A percentile compares a stretch with the other conserved stretches of the same genome.
Evolutionary conservation across 495 filamentous ascomycete species (phyloP).

Genomic region (Amniculicola lignicola): DNA sequence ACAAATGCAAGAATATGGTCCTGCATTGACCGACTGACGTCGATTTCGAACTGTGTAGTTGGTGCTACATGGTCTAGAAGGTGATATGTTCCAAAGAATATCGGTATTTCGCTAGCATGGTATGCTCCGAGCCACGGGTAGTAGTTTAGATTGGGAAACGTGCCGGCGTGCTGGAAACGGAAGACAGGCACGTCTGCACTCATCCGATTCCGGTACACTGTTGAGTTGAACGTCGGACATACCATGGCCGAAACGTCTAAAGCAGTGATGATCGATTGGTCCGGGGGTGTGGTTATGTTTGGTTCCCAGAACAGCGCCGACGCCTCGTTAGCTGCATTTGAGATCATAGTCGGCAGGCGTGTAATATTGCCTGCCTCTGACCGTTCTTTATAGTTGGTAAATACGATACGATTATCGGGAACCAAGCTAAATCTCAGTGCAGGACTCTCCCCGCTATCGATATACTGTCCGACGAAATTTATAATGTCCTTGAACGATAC

Average conservation of each 20-base stretch:
- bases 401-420: conserved; percentile 32
- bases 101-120: conserved; percentile 48
- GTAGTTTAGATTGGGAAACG: conserved; percentile 47
- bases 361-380: conserved; percentile 33
- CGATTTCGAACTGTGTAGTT: conserved; percentile 40
- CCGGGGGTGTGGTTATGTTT: conserved; percentile 35
- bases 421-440: conserved; percentile 40
- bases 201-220: not conserved
- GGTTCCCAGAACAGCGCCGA: not conserved
- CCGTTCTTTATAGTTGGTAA: conserved; percentile 45
- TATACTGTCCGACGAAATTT: conserved; percentile 40
- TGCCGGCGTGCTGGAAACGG: conserved; percentile 53
- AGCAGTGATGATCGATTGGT: conserved; percentile 33
- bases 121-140: conserved; percentile 52
- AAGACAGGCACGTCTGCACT: conserved; percentile 31
- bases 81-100: conserved; percentile 44
- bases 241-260: conserved; percentile 19
- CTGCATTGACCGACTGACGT: conserved; percentile 46
- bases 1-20: conserved; percentile 47
- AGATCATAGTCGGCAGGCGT: conserved; percentile 8
- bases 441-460: not conserved
- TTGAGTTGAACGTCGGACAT: conserved; percentile 38
- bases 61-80: conserved; percentile 30
- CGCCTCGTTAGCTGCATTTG: conserved; percentile 8
- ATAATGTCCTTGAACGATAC: conserved; percentile 41